Percentiles rank a stretch among this genome's conserved stretches.
These are phyloP conservation scores for Nelumbo lutea DNA, from an alignment of 164 flowering plant genomes.

Conservation along the genomic window DNA sequence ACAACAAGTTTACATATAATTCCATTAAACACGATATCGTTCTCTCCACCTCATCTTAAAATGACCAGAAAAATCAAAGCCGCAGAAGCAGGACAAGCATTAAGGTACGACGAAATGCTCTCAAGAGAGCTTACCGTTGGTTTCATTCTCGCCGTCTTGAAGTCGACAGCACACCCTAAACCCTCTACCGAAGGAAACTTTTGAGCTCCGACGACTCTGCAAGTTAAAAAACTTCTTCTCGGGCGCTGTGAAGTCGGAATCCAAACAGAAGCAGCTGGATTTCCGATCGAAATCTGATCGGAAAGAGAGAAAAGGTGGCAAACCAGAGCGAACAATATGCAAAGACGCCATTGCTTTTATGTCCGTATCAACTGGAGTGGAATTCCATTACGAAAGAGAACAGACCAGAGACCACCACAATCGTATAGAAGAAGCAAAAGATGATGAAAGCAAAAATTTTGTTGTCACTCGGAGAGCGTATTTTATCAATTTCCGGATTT, in stretches of 20 bases:
- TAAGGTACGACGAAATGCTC: neutral
- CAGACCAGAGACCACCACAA: neutral
- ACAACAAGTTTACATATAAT: too few species aligned
- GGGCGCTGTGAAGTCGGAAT: conserved; percentile 2
- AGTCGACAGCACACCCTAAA: conserved; percentile 29
- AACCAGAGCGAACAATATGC: conserved; percentile 24
- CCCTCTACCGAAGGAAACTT: conserved; percentile 2
- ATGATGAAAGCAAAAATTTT: too few species aligned
- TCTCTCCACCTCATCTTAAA: neutral
- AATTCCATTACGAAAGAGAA: neutral
- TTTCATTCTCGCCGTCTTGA: conserved; percentile 37
- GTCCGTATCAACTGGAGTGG: neutral
- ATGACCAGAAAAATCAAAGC: neutral
- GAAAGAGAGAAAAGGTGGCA: conserved; percentile 18
- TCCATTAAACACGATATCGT: neutral
- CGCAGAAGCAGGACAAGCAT: neutral
- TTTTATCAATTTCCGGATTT: too few species aligned
- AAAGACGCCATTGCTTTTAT: conserved; percentile 30
- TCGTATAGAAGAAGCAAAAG: neutral
- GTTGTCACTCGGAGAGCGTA: too few species aligned
- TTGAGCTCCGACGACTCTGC: conserved; percentile 12
- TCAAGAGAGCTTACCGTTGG: conserved; percentile 31
- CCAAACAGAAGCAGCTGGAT: conserved; percentile 16
- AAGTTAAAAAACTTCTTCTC: conserved; percentile 16
- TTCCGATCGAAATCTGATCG: conserved; percentile 22